Percentiles rank a stretch among this genome's conserved stretches.
phyloP scores from a whole-genome alignment of 441 rosid genomes.

The Adansonia madagascariensis region DNA sequence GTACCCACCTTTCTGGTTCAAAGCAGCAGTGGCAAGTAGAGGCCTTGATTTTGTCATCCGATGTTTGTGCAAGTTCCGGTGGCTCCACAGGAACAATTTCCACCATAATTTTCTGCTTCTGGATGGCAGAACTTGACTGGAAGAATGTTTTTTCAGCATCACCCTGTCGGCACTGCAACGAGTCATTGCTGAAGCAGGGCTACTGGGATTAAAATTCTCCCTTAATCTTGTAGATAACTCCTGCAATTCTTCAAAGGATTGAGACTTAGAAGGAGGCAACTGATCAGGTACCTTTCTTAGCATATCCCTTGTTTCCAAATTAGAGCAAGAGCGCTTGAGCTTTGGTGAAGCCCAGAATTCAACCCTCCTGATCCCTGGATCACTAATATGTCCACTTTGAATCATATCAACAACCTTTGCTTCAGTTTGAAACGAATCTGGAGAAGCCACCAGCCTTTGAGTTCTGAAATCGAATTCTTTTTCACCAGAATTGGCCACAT shows the following conservation, averaged over 20 bases:
- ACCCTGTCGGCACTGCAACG: slow-evolving; percentile 78
- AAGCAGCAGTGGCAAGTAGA: slow-evolving; percentile 19
- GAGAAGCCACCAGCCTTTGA: slow-evolving; percentile 28
- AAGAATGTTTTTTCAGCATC: slow-evolving; percentile 85
- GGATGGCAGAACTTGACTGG: slow-evolving; percentile 88
- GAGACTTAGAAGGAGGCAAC: slow-evolving; percentile 42
- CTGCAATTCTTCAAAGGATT: slow-evolving; percentile 41
- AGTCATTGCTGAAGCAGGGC: slow-evolving; percentile 58
- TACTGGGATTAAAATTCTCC: slow-evolving; percentile 34
- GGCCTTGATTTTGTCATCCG: slow-evolving; percentile 42
- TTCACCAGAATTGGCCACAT: slow-evolving; percentile 33
- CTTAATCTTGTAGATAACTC: slow-evolving; percentile 36
- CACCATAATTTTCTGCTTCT: slow-evolving; percentile 80
- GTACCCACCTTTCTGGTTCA: slow-evolving; percentile 77
- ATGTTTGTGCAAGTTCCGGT: slow-evolving; percentile 70
- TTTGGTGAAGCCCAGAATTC: slow-evolving; percentile 64
- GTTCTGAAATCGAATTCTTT: slow-evolving; percentile 30
- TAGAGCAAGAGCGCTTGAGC: slow-evolving; percentile 87
- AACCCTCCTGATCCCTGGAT: slow-evolving; percentile 67
- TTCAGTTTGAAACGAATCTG: slow-evolving; percentile 37
- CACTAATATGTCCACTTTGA: slow-evolving; percentile 74
- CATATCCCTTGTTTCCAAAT: slow-evolving; percentile 54
- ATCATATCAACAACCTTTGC: slow-evolving; percentile 35
- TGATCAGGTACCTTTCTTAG: slow-evolving; percentile 38
- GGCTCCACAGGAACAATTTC: slow-evolving; percentile 94